Evolutionary conservation across 2,329 filamentous ascomycete species (phyloP), one percentile per base, ranked within the genome.

Genomic region (Penicillium aurantiogriseum): DNA sequence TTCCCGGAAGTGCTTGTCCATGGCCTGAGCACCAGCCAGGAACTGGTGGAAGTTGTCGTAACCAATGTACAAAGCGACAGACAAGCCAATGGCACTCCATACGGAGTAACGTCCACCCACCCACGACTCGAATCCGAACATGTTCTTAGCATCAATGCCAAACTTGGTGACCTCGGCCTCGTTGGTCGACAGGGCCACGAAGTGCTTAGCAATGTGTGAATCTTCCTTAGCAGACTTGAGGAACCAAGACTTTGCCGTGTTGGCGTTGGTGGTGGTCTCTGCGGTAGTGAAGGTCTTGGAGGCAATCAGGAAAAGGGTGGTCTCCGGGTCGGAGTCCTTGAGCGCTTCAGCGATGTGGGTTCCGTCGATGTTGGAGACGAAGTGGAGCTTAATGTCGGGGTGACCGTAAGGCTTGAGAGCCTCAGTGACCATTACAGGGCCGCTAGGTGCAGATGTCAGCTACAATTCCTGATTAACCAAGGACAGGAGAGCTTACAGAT

Each of bases 241-340:
- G 86, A 99, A 99, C 94, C 94, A 99, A 51, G 83, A 79, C 85
- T 99, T 99, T 63, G 94, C 94, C 31, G 91, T 92, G 83, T 96
- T 97, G 77, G 94, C 94, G 76, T 99, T 99, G 69, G 93, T 97
- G 59, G 84, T 89, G 48, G 94, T 99, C 85, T 99, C 94, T 58
- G 94, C 94, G 10, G 94, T 99, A 63, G 94, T 99, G 80, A 99
- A 99, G 63, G 94, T 99, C 88, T 99, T 99, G 78, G 93, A 97
- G 56, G 94, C 94, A 68, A 99, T 86, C 68, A 99, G 85, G 88
- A 99, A 97, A 63, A 99, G 89, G n/a, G 94, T 97, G 47, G 93
- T 97, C 82, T 99, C 94, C 48, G 93, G 93, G 76, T 99, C 87
- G 9, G 93, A 96, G 69, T 87, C 80, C 73, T 86, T 88, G 60